phyloP scores from a whole-genome alignment of 805 yeast genomes.

The Danielia oregonensis region DNA sequence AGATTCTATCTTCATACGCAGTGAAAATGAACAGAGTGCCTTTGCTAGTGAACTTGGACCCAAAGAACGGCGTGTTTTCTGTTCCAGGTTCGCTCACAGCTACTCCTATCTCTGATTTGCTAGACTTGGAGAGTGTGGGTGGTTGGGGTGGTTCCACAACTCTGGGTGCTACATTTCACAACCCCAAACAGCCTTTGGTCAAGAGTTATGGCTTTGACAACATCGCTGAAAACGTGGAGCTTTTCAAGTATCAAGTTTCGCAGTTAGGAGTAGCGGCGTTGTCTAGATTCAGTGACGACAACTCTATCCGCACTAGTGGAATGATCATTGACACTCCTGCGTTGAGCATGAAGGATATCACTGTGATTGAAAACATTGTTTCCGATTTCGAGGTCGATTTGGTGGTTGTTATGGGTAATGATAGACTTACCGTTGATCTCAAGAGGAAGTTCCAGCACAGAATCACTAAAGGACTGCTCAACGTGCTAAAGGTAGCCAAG shows the following conservation, averaged over 20 bases:
- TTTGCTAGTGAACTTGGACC: conserved; percentile 73
- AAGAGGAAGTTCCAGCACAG: conserved; percentile 45
- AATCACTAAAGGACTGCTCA: conserved; percentile 26
- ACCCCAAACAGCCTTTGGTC: conserved; percentile 88
- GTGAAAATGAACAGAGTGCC: conserved; percentile 66
- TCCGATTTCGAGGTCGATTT: conserved; percentile 57
- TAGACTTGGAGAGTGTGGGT: conserved; percentile 66
- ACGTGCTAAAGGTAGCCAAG: conserved; percentile 59
- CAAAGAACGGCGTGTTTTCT: conserved; percentile 63
- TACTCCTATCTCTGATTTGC: conserved; percentile 72
- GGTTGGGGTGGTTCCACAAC: conserved; percentile 76
- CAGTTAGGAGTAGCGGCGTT: conserved; percentile 48
- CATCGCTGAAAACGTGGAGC: conserved; percentile 51
- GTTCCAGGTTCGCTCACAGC: conserved; percentile 86
- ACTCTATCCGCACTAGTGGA: conserved; percentile 46
- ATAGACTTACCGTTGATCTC: conserved; percentile 62
- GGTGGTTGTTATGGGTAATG: conserved; percentile 73
- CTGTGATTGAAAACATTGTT: conserved; percentile 53
- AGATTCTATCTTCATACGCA: conserved; percentile 72
- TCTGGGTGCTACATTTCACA: conserved; percentile 70
- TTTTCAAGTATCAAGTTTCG: conserved; percentile 48
- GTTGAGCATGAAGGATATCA: conserved; percentile 46
- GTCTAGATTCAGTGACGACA: conserved; percentile 50
- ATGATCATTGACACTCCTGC: conserved; percentile 74
- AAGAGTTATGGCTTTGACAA: conserved; percentile 72